Evolutionary conservation across 768 basidiomycete genomes (phyloP), one percentile per base, ranked within the genome.

Genomic region (Russula vinacea): DNA sequence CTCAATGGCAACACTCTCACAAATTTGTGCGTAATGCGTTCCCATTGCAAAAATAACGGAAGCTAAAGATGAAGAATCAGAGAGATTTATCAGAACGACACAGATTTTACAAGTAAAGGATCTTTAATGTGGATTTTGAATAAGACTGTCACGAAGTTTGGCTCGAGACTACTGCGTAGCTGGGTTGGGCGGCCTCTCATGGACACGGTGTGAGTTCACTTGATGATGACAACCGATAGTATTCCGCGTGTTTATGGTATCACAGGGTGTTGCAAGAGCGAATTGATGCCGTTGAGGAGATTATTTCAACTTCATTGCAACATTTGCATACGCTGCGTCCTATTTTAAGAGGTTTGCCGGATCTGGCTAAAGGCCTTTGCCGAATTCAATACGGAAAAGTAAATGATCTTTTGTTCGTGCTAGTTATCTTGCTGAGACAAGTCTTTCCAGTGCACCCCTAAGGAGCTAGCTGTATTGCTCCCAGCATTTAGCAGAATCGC

Each of bases 311-410:
- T 68, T 74, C 79, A 17, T 88, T 86, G 0, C 83, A 85, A 17
- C 80, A 80, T 49, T 77, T 95, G 47, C 81, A 83, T 40, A 81
- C 80, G 39, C 79, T 96, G n/a, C 84, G 89, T 19, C 79, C 83
- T 40, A 72, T 84, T n/a, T 77, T 96, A 60, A 86, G 77, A 71
- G 83, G 82, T 39, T 79, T 94, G n/a, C 94, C 94, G 0, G 94
- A 98, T 73, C 83, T 98, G 52, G 85, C 89, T 0, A 88, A 84
- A 71, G 96, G 96, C 0, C 76, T 98, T 17, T 89, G 87, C 65
- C 79, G 94, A 35, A 89, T 98, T 37, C 92, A 95, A 71, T 96
- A 96, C 69, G 90, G 93, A 53, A 90, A 93, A 78, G 92, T 93
- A 67, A 68, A 78, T 66, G 32, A 47, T n/a, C 24, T 24, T 32